These are phyloP conservation scores for Blastobotrys attinorum DNA, from an alignment of 805 yeast species.

Conservation along the genomic window DNA sequence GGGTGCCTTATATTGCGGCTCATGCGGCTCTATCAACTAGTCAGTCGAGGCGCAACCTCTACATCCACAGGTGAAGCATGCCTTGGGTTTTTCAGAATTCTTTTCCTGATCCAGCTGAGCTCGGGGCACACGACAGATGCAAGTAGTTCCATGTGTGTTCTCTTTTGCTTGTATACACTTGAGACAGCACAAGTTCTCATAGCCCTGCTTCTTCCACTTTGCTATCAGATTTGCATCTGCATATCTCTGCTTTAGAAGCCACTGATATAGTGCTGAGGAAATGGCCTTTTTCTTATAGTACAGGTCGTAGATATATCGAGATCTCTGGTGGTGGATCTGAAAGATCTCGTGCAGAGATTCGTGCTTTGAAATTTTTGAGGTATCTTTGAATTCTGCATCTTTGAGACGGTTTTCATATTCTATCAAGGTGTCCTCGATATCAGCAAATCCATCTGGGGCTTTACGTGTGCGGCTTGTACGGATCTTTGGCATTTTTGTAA, in stretches of 20 bases:
- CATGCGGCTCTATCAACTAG: constrained; percentile 24
- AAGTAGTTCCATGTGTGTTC: constrained; percentile 52
- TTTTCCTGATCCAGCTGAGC: constrained; percentile 32
- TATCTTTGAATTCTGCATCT: constrained; percentile 38
- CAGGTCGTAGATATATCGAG: constrained; percentile 67
- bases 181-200: constrained; percentile 78
- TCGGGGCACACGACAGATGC: constrained; percentile 82
- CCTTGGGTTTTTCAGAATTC: constrained; percentile 27
- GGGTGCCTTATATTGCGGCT: too few species aligned
- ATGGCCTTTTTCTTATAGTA: constrained; percentile 65
- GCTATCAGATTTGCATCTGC: constrained; percentile 70
- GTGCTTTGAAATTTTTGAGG: constrained; percentile 42
- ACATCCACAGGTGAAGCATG: constrained; percentile 80
- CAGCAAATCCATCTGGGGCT: constrained; percentile 70
- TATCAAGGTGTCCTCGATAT: constrained; percentile 55
- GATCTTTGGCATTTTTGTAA: constrained; percentile 47
- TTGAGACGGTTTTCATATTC: constrained; percentile 54
- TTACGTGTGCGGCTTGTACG: constrained; percentile 36
- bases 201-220: constrained; percentile 79
- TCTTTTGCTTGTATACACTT: constrained; percentile 62
- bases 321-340: constrained; percentile 63
- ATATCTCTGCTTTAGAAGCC: constrained; percentile 58
- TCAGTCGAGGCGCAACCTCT: constrained; percentile 76
- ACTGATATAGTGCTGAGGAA: constrained; percentile 59
- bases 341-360: constrained; percentile 61